Evolutionary conservation across 2,329 filamentous ascomycete genomes (phyloP), one percentile per base, ranked within the genome.

Genomic region (Ophiocordyceps camponoti-saundersi): DNA sequence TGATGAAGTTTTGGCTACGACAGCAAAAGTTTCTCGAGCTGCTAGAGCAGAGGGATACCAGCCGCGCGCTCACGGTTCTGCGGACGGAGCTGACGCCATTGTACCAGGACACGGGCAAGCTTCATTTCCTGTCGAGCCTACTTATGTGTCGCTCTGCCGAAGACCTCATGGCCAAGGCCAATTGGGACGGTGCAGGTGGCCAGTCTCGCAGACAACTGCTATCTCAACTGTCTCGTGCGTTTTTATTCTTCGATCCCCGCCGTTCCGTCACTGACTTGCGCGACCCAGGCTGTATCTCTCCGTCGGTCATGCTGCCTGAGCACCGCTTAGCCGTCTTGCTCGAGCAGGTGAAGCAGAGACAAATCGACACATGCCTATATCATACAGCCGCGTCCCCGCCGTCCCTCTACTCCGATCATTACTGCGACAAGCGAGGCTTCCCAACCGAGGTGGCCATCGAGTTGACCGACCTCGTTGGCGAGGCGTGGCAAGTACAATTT

Each of bases 21-120:
- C 85, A 94, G 59, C 92, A 98, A 61, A 96, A 96, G 62, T 98
- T 90, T 56, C 70, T 98, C 29, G 92, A 98, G 65, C 68, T 95
- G 10, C 67, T 98, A 42, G 89, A 96, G 61, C 70, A 72, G 56
- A 72, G 79, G 53, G 80, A 95, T 55, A 76, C 85, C 10, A 73
- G 73, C 15, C 72, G 74, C 46, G 92, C 90, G 8, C 70, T 98
- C 48, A 72, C 73, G 57, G 87, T 95, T n/a, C 72, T 98, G 43
- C 79, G 92, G 20, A 80, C 79, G 51, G 90, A 98, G 66, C 67
- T 98, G 47, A 92, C 88, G 0, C 89, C 92, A 0, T 67, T 96
- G 41, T 82, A 85, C 55, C 82, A 85, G 54, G 85, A 95, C 56
- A 80, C 80, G 1, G 68, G 73, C 40, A 81, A 84, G 56, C 69